Base-by-base conservation (phyloP, 192 early-diverging fungal genomes). In the Entomortierella beljakovae region DNA sequence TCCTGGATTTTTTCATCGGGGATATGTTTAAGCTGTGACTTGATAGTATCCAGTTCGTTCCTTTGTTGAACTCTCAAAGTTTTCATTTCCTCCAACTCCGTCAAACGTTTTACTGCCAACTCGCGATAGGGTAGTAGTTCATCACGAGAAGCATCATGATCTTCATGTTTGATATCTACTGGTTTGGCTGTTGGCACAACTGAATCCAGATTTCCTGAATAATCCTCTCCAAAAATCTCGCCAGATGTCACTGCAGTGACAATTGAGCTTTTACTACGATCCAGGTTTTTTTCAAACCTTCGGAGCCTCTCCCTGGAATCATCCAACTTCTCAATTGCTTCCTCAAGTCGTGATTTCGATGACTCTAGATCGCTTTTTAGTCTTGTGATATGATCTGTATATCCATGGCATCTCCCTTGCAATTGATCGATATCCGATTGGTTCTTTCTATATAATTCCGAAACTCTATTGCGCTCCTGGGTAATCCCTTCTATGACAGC, bases 1-100 rank as follows among this genome's bases (percentile, higher is more conserved):
- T 81, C 80, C 53, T 73, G 70, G 18, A 75, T 59, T 16, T 32
- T 61, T 4, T 67, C 65, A 37, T 81, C 80, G 1, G 80, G 80
- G 18, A 73, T 57, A 23, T 75, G 64, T 35, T 64, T 70, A 16
- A 81, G 59, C 38, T 81, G 79, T 3, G 50, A 26, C 33, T 37
- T 58, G 23, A 81, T 54, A 13, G 60, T 46, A 29, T 81, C 79
- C 20, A 72, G 31, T 32, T 71, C 70, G 20, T 49, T 68, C 70
- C 53, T 66, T 22, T 67, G 35, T 37, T 71, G 65, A 35, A 71
- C 62, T 28, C 79, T 59, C 32, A 72, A 58, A 6, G 50, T 33
- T 43, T 81, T 71, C 48, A 70, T 40, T 40, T 81, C 70, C 15
- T 68, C 70, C 10, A 81, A 64, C 16, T 81, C 79, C 3, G 59